Evolutionary conservation across 345 rosid species (phyloP).

Genomic region (Eucalyptus pauciflora): DNA sequence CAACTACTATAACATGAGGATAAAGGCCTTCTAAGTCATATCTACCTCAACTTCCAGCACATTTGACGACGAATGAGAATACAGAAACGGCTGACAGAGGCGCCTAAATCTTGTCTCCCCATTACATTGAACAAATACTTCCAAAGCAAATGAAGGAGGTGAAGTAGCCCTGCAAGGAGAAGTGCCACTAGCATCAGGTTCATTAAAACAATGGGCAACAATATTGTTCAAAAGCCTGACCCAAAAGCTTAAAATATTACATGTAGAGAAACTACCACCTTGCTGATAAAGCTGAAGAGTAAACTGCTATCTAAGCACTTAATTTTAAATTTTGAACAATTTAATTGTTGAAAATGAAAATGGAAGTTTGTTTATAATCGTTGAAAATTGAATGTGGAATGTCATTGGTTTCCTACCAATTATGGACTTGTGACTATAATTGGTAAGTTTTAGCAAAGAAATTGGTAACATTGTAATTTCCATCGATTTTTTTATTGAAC

Average conservation of each 20-base stretch:
- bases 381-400: neutral
- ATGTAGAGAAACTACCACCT: neutral
- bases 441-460: neutral
- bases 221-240: neutral
- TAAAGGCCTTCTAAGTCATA: neutral
- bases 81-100: conserved; percentile 91
- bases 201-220: neutral
- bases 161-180: conserved; percentile 66
- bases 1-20: neutral
- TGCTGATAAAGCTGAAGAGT: neutral
- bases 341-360: neutral
- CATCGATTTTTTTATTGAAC: neutral
- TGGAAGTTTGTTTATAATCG: neutral
- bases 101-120: conserved; percentile 95
- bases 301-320: neutral
- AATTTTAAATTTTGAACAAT: neutral
- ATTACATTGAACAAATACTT: conserved; percentile 88
- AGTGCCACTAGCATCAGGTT: neutral
- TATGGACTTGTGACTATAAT: neutral
- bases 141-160: conserved; percentile 98
- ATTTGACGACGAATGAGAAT: conserved; percentile 93
- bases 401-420: neutral
- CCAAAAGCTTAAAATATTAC: neutral
- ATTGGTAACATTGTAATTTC: neutral
- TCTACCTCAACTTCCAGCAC: conserved; percentile 94